phyloP scores from a whole-genome alignment of 2,329 filamentous ascomycete species.

The Fusarium bulbicola region DNA sequence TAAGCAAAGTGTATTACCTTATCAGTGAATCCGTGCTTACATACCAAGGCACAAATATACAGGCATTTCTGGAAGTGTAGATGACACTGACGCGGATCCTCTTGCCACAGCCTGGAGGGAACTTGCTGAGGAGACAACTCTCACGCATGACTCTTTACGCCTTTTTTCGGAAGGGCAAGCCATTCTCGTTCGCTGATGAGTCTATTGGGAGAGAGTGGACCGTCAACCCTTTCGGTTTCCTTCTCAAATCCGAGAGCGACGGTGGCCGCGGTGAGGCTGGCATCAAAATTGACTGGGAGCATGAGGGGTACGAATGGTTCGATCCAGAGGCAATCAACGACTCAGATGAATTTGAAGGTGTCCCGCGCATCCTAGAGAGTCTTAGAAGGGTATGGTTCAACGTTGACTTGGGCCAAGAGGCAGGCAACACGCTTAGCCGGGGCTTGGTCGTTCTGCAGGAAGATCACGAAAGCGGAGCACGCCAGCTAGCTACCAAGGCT shows the following conservation, averaged over 20 bases:
- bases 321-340: conserved; percentile 60
- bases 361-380: conserved; percentile 67
- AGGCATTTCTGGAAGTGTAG: conserved; percentile 70
- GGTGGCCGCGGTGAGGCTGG: conserved; percentile 51
- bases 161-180: conserved; percentile 65
- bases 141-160: conserved; percentile 57
- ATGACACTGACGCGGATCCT: conserved; percentile 60
- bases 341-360: conserved; percentile 57
- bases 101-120: conserved; percentile 69
- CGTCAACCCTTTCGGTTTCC: conserved; percentile 70
- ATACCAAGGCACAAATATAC: conserved; percentile 62
- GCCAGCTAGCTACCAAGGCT: conserved; percentile 64
- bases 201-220: conserved; percentile 66
- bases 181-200: conserved; percentile 65
- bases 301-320: conserved; percentile 67
- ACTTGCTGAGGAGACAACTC: conserved; percentile 68
- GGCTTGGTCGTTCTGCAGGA: conserved; percentile 60
- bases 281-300: conserved; percentile 70
- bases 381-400: conserved; percentile 69
- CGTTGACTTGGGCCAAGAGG: conserved; percentile 56
- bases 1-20: conserved; percentile 45
- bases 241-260: conserved; percentile 50
- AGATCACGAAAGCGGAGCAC: conserved; percentile 68
- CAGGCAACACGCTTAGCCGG: conserved; percentile 55
- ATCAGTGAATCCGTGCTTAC: neutral